phyloP scores from a whole-genome alignment of 192 early-diverging fungal genomes.

The Coemansia sp. region DNA sequence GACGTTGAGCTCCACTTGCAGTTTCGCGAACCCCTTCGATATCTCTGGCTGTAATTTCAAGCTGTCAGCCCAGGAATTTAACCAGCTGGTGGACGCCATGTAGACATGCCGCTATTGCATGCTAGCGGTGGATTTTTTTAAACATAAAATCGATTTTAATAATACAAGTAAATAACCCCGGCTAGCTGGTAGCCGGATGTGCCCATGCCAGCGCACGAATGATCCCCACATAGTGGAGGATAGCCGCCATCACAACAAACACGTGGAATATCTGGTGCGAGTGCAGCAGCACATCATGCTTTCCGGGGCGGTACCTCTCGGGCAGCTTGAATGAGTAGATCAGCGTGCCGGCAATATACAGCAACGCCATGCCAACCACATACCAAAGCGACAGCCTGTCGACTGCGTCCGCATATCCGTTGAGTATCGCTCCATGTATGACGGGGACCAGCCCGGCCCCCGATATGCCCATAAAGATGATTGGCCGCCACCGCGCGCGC shows the following conservation, averaged over 20 bases:
- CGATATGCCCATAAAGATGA: slow-evolving; percentile 75
- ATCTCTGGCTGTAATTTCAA: no score
- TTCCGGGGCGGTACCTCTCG: slow-evolving; percentile 78
- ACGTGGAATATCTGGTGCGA: slow-evolving; percentile 94
- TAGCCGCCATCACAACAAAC: slow-evolving; percentile 72
- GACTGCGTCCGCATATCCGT: slow-evolving; percentile 57
- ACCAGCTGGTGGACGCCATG: no score
- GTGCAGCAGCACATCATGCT: slow-evolving; percentile 69
- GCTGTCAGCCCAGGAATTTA: no score
- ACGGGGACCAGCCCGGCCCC: slow-evolving; percentile 73
- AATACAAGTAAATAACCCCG: no score
- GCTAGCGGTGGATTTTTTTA: no score
- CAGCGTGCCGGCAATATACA: slow-evolving; percentile 78
- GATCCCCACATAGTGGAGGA: slow-evolving; percentile 71
- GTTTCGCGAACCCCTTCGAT: no score
- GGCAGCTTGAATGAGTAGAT: slow-evolving; percentile 81
- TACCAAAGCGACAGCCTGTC: slow-evolving; percentile 62
- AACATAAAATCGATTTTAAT: no score
- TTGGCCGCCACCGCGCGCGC: slow-evolving; percentile 70
- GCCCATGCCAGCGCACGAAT: slow-evolving; percentile 50
- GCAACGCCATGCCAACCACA: slow-evolving; percentile 62
- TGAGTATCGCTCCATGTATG: slow-evolving; percentile 62
- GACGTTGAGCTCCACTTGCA: no score
- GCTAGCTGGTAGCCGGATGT: slow-evolving; percentile 8
- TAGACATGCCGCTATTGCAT: no score